Conservation (phyloP, 2,329 filamentous ascomycete genomes). For the Fusarium burgessii region DNA sequence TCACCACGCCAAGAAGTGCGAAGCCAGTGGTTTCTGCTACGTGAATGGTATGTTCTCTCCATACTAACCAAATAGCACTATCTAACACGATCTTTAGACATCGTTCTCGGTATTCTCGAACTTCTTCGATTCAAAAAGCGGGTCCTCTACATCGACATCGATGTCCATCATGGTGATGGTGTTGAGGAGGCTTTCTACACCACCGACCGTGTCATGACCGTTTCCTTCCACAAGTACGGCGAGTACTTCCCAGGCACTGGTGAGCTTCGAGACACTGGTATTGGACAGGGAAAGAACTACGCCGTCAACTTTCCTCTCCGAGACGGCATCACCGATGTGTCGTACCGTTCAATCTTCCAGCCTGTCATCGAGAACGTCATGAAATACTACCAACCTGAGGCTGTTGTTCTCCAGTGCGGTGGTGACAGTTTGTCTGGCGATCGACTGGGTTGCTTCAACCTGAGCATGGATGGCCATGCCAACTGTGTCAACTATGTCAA, state of each 20-base stretch:
- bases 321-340: constrained; percentile 89
- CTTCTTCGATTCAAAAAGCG: constrained; percentile 90
- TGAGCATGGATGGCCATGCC: constrained; percentile 96
- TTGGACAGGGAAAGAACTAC: constrained; percentile 89
- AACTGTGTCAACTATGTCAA: constrained; percentile 95
- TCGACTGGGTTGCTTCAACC: constrained; percentile 94
- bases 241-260: constrained; percentile 96
- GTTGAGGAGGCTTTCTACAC: constrained; percentile 95
- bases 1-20: constrained; percentile 96
- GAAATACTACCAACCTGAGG: constrained; percentile 87
- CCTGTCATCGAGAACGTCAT: constrained; percentile 90
- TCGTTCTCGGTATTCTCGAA: constrained; percentile 94
- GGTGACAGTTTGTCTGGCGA: constrained; percentile 96
- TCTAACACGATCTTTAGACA: constrained; percentile 69
- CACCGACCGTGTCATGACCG: constrained; percentile 91
- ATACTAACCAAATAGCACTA: background rate
- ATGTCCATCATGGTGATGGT: constrained; percentile 93
- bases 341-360: constrained; percentile 92
- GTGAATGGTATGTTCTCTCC: constrained; percentile 80
- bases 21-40: constrained; percentile 98
- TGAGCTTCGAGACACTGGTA: constrained; percentile 85
- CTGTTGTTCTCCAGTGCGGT: constrained; percentile 95
- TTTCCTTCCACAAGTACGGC: constrained; percentile 97
- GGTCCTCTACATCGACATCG: constrained; percentile 97
- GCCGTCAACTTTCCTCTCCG: constrained; percentile 91